Evolutionary conservation across 306 rosid genomes (phyloP), one percentile per base, ranked within the genome.

Genomic region (Morella rubra): DNA sequence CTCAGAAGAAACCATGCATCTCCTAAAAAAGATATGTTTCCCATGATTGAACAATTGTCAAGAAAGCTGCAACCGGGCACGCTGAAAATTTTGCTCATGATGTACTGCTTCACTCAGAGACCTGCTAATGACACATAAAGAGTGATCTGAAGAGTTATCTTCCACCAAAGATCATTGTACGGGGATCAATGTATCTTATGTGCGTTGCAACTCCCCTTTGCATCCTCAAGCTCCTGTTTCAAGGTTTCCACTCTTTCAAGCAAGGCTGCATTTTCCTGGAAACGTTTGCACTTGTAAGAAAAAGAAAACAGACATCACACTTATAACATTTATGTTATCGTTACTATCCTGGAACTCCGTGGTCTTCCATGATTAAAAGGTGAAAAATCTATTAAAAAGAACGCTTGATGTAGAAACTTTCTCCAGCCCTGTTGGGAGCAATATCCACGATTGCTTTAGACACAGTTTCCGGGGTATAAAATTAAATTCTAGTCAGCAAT

Each of bases 261-360:
- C 10, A 87, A 87, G 11, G 76, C 71, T 20, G 71, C 72, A 82
- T 87, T 82, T 88, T 91, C 87, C 96, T 89, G 84, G 67, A 71
- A 80, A 70, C 66, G 58, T 58, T 49, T 24, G 73, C 76, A 71
- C 52, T 78, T 47, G 74, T 81, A 41, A 80, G 81, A 72, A 71
- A 68, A 75, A 74, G n/a, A 19, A 9, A 51, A 80, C 18, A 69
- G 16, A 22, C 27, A 27, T 44, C 41, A 62, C 46, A 60, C 8
- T 59, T 66, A 14, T 19, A 58, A 18, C 61, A 19, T 62, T 64
- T 1, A 83, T 65, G 56, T 47, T 72, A 71, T 24, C n/a, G 14
- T 12, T 16, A 42, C 1, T 66, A 42, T 9, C 5, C 8, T 65
- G 24, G 70, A 27, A 65, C 20, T 42, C 71, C 49, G 32, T 64